A percentile compares a stretch with the other conserved stretches of the same genome.
Conservation (phyloP, 768 basidiomycete genomes). For the Phaffia tasmanica region DNA sequence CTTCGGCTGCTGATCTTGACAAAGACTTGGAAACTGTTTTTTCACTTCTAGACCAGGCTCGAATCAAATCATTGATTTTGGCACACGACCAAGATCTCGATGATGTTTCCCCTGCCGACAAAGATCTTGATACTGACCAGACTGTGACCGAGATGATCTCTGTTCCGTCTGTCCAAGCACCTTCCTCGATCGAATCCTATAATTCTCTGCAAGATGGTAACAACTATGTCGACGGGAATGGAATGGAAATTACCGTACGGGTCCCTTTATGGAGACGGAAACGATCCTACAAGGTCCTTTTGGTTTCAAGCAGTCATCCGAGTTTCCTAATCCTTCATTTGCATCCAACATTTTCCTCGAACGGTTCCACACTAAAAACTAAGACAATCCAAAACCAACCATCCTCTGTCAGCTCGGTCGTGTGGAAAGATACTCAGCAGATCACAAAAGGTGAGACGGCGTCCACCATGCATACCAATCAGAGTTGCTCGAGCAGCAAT, state of each 20-base stretch:
- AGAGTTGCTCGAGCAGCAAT: neutral
- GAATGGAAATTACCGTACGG: slow-evolving; percentile 1
- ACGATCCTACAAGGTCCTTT: slow-evolving; percentile 1
- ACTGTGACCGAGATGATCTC: too few species aligned
- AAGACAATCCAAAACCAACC: neutral
- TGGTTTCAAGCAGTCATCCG: slow-evolving; percentile 8
- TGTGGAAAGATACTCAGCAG: neutral
- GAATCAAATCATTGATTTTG: slow-evolving; percentile 6
- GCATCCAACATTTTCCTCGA: neutral
- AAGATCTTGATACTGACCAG: too few species aligned
- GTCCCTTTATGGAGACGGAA: neutral
- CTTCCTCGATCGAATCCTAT: slow-evolving; percentile 9
- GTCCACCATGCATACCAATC: neutral
- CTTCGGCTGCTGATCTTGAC: neutral
- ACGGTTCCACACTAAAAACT: neutral
- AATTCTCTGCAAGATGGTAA: slow-evolving; percentile 2
- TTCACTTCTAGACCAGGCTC: neutral
- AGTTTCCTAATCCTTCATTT: slow-evolving; percentile 15
- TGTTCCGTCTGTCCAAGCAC: too few species aligned
- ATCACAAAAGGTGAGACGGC: neutral
- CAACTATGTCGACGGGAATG: neutral
- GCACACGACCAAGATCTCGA: slow-evolving; percentile 10
- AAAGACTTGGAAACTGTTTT: neutral
- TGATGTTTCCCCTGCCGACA: neutral
- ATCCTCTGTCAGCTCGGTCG: neutral